Evolutionary conservation across 768 basidiomycete genomes (phyloP).

Genomic region (Suillus variegatus): DNA sequence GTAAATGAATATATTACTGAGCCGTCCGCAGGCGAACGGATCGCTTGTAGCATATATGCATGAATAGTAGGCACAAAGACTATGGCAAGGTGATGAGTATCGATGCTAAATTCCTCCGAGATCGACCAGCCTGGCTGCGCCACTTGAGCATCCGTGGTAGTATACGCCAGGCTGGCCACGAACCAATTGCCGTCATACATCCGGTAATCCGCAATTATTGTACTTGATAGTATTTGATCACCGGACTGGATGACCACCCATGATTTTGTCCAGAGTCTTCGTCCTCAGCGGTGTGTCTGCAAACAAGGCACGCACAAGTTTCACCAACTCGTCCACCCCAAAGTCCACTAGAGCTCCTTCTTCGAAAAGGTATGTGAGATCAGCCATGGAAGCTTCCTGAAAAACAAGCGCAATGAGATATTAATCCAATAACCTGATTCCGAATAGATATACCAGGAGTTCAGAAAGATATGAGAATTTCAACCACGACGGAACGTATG

Average conservation of each 20-base stretch:
- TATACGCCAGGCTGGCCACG: no score
- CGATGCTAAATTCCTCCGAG: no score
- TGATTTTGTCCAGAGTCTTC: slow-evolving; percentile 75
- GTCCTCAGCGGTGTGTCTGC: slow-evolving; percentile 83
- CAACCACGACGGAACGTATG: slow-evolving; percentile 90
- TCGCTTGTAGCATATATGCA: no score
- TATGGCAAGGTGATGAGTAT: no score
- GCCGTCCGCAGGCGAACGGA: no score
- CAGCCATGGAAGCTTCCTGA: slow-evolving; percentile 89
- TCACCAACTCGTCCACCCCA: slow-evolving; percentile 77
- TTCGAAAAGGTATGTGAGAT: slow-evolving; percentile 90
- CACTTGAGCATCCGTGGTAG: no score
- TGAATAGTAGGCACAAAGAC: no score
- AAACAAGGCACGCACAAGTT: slow-evolving; percentile 84
- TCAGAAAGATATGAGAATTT: slow-evolving; percentile 95
- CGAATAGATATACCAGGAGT: slow-evolving; percentile 63
- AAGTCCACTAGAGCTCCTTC: slow-evolving; percentile 91
- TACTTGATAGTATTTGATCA: slow-evolving; percentile 1
- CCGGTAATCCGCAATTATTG: background rate
- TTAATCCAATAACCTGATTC: background rate
- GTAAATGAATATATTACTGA: no score
- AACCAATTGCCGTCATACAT: background rate
- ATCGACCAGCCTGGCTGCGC: no score
- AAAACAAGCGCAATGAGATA: slow-evolving; percentile 12
- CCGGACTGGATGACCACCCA: slow-evolving; percentile 55